A percentile compares a stretch with the other conserved stretches of the same genome.
These are phyloP conservation scores for Trichoderma koningii DNA, from an alignment of 2,329 filamentous ascomycete genomes.

Conservation along the genomic window DNA sequence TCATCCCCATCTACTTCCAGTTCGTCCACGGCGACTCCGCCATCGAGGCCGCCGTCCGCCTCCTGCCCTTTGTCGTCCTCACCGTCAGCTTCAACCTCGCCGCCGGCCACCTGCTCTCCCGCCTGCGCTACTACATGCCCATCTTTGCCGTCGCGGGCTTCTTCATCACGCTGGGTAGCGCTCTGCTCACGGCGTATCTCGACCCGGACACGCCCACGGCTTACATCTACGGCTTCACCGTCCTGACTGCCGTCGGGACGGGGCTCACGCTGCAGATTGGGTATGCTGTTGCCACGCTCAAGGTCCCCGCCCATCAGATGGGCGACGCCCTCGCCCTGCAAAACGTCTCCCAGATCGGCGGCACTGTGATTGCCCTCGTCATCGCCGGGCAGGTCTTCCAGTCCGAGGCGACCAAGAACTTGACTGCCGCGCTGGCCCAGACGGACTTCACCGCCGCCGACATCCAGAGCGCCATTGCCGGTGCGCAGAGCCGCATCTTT, in stretches of 20 bases:
- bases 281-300: constrained; percentile 35
- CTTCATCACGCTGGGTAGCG: constrained; percentile 24
- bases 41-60: constrained; percentile 27
- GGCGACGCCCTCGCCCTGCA: constrained; percentile 30
- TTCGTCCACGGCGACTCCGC: constrained; percentile 28
- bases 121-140: constrained; percentile 27
- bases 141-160: constrained; percentile 25
- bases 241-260: constrained; percentile 27
- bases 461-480: constrained; percentile 26
- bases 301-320: not conserved
- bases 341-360: constrained; percentile 36
- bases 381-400: constrained; percentile 40
- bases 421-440: constrained; percentile 4
- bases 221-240: constrained; percentile 30
- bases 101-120: constrained; percentile 15
- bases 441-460: constrained; percentile 17
- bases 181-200: constrained; percentile 19
- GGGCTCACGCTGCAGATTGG: constrained; percentile 33
- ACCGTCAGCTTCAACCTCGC: constrained; percentile 13
- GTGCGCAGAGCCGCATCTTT: constrained; percentile 25
- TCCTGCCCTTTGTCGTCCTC: constrained; percentile 27
- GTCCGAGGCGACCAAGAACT: constrained; percentile 28
- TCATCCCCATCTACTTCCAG: constrained; percentile 31
- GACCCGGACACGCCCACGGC: constrained; percentile 18
- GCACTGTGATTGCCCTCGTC: constrained; percentile 32